Percentiles rank a stretch among this genome's conserved stretches.
Evolutionary conservation across 2,329 filamentous ascomycete genomes (phyloP).

Genomic region (Triangularia setosa): DNA sequence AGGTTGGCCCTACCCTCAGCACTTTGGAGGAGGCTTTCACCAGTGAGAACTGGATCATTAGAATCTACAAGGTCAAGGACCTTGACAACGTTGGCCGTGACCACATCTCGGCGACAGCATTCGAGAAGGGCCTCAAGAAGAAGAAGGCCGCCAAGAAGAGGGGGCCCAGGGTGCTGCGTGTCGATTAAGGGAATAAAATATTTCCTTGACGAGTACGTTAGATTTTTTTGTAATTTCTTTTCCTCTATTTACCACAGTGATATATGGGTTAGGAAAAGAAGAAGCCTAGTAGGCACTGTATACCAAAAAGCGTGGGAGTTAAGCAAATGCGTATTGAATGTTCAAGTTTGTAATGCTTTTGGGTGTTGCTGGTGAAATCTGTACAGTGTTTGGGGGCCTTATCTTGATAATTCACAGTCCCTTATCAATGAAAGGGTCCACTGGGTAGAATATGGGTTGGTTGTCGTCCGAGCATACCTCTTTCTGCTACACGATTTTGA

Average conservation of each 20-base stretch:
- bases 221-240: constrained; percentile 15
- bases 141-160: constrained; percentile 71
- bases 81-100: constrained; percentile 93
- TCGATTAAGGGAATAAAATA: constrained; percentile 53
- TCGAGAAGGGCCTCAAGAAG: constrained; percentile 79
- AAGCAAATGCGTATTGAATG: background rate
- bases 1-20: constrained; percentile 77
- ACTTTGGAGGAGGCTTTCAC: constrained; percentile 96
- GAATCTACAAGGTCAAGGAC: constrained; percentile 99
- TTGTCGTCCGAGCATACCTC: background rate
- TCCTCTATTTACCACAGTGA: constrained; percentile 6
- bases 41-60: constrained; percentile 99
- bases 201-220: constrained; percentile 13
- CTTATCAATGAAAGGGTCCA: background rate
- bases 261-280: background rate
- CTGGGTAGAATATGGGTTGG: background rate
- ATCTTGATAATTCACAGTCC: background rate
- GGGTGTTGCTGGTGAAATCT: background rate
- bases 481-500: background rate
- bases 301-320: background rate
- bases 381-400: background rate
- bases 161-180: constrained; percentile 66
- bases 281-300: background rate
- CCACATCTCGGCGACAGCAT: constrained; percentile 65
- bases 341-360: background rate